Conservation (phyloP, 805 yeast genomes). For the Scheffersomyces amazonensis region DNA sequence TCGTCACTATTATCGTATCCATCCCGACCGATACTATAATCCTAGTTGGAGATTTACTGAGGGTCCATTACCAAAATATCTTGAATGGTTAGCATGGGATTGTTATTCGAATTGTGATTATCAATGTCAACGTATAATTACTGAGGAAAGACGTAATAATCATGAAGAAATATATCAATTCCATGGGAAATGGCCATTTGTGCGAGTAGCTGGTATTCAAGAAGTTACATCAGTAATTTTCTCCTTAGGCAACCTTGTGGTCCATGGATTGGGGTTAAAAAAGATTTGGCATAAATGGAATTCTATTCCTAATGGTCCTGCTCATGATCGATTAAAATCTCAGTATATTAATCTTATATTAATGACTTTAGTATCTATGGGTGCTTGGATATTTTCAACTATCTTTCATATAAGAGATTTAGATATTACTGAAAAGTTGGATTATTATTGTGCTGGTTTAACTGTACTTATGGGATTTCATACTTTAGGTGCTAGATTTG, state of each 20-base stretch:
- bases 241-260: slow-evolving; percentile 48
- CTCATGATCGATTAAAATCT: slow-evolving; percentile 4
- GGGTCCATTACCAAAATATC: slow-evolving; percentile 38
- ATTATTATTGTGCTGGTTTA: slow-evolving; percentile 90
- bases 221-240: slow-evolving; percentile 80
- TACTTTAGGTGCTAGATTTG: slow-evolving; percentile 58
- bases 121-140: slow-evolving; percentile 80
- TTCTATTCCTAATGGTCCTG: not conserved
- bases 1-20: slow-evolving; percentile 22
- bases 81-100: slow-evolving; percentile 62
- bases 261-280: slow-evolving; percentile 49
- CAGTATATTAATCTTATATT: slow-evolving; percentile 34
- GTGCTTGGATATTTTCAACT: slow-evolving; percentile 86
- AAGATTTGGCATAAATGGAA: slow-evolving; percentile 17
- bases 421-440: slow-evolving; percentile 74
- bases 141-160: slow-evolving; percentile 45
- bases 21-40: slow-evolving; percentile 17
- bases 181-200: slow-evolving; percentile 98
- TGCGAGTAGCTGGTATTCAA: slow-evolving; percentile 74
- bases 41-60: slow-evolving; percentile 33
- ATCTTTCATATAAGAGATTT: slow-evolving; percentile 88
- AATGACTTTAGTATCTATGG: slow-evolving; percentile 64
- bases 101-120: slow-evolving; percentile 86
- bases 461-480: slow-evolving; percentile 81
- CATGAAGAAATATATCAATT: slow-evolving; percentile 71